Evolutionary conservation across 331 rosid species (phyloP), one percentile per base, ranked within the genome.

Genomic region (Malus hybrid): DNA sequence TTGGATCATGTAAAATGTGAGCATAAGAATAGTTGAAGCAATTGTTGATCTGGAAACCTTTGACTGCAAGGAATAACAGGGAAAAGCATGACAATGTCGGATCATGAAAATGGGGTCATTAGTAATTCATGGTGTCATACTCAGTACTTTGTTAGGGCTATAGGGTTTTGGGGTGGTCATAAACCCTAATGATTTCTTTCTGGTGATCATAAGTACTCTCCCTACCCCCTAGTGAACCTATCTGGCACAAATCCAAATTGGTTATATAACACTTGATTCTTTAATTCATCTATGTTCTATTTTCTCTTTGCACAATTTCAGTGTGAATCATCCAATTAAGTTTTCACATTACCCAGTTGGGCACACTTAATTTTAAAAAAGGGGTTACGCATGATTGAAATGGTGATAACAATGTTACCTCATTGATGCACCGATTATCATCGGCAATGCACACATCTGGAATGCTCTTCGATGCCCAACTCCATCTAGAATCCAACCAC

Each of bases 391-490:
- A n/a, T 32, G 75, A 28, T 11, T 65, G 63, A 24, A 48, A 65
- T 65, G 66, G 77, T 57, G 20, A 56, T 50, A 75, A 34, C 12
- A 27, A 76, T 46, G 50, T 56, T 88, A 92, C 97, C 97, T 92
- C 88, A 90, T 73, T 32, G 85, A 72, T 39, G 96, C 92, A 70
- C 97, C 96, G 46, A 90, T 88, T 72, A 92, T 84, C 97, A 92
- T 92, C 9, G 97, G 96, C 77, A 92, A 80, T 50, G 93, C 92
- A 80, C 96, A 92, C 84, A 90, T 77, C 81, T 92, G 96, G 71
- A 92, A 90, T 83, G 90, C 90, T 83, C 97, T 90, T 78, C 85
- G 86, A 62, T 91, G 90, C 75, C 97, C 97, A 80, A 92, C 86
- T 75, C 93, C 90, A 79, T 92, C 96, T 22, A 90, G 86, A 73